Conservation (phyloP, 1,139 yeast species). For the Arxiozyma heterogenica region DNA sequence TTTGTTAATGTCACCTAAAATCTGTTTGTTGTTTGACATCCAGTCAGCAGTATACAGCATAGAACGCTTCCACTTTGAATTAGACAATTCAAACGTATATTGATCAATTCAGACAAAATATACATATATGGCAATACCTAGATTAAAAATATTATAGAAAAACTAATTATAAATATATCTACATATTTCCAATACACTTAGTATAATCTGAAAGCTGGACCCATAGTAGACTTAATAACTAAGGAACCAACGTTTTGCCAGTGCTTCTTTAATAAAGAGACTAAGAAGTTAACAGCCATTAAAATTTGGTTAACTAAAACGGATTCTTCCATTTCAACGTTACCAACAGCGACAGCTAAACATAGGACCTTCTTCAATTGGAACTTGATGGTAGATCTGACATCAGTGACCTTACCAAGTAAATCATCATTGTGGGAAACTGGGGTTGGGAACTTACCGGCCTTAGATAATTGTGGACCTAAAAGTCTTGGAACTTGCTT, state of each 20-base stretch:
- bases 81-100: not conserved
- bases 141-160: not conserved
- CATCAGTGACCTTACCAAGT: slow-evolving; percentile 92
- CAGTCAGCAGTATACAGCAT: too few relatives aligned
- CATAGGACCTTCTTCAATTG: slow-evolving; percentile 95
- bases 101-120: not conserved
- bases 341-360: slow-evolving; percentile 94
- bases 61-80: too few relatives aligned
- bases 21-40: too few relatives aligned
- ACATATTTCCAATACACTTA: slow-evolving; percentile 35
- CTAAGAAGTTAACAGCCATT: slow-evolving; percentile 99
- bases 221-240: slow-evolving; percentile 99
- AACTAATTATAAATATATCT: slow-evolving; percentile 1
- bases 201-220: slow-evolving; percentile 99
- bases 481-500: slow-evolving; percentile 99
- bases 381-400: slow-evolving; percentile 99
- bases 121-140: not conserved
- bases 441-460: slow-evolving; percentile 99
- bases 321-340: slow-evolving; percentile 99
- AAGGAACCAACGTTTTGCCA: slow-evolving; percentile 99
- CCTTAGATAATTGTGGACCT: slow-evolving; percentile 99
- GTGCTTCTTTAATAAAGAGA: slow-evolving; percentile 99
- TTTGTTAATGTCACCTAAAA: too few relatives aligned
- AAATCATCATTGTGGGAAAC: slow-evolving; percentile 99
- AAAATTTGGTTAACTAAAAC: slow-evolving; percentile 94